Evolutionary conservation across 2,329 filamentous ascomycete genomes (phyloP).

Genomic region (Neocucurbitaria cava): DNA sequence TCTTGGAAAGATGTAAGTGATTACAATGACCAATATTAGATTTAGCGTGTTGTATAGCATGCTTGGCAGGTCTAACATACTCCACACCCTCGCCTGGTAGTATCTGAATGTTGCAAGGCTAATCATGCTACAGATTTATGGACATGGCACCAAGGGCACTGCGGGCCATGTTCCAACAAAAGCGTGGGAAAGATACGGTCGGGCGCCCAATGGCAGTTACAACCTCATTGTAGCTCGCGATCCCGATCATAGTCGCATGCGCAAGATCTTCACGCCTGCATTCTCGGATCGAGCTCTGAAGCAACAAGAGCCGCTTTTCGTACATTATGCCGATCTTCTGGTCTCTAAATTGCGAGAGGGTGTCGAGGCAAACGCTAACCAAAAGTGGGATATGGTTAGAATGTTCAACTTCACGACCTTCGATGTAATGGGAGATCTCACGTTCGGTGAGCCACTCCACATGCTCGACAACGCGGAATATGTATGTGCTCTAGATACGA

Average conservation of each 20-base stretch:
- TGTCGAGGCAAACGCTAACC: conserved; percentile 31
- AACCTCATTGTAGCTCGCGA: conserved; percentile 41
- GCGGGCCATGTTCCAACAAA: conserved; percentile 21
- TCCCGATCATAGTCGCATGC: conserved; percentile 45
- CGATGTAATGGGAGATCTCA: conserved; percentile 42
- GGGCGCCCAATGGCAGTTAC: conserved; percentile 33
- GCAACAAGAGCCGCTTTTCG: conserved; percentile 51
- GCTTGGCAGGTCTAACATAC: not conserved
- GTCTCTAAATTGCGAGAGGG: conserved; percentile 45
- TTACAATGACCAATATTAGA: not conserved
- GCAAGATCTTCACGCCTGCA: conserved; percentile 50
- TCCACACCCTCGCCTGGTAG: no score
- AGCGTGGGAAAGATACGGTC: conserved; percentile 35
- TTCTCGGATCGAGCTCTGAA: conserved; percentile 53
- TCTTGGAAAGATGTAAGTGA: conserved; percentile 39
- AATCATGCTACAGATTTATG: conserved; percentile 24
- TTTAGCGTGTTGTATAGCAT: no score
- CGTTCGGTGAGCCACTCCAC: conserved; percentile 39
- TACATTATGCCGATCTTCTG: conserved; percentile 51
- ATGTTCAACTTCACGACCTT: conserved; percentile 44
- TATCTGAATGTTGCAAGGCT: not conserved
- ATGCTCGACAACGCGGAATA: conserved; percentile 40
- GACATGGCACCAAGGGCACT: conserved; percentile 31
- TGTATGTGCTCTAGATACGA: not conserved
- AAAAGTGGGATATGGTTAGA: conserved; percentile 42